Conservation (phyloP, 1,284 basidiomycete species). For the Abortiporus biennis region DNA sequence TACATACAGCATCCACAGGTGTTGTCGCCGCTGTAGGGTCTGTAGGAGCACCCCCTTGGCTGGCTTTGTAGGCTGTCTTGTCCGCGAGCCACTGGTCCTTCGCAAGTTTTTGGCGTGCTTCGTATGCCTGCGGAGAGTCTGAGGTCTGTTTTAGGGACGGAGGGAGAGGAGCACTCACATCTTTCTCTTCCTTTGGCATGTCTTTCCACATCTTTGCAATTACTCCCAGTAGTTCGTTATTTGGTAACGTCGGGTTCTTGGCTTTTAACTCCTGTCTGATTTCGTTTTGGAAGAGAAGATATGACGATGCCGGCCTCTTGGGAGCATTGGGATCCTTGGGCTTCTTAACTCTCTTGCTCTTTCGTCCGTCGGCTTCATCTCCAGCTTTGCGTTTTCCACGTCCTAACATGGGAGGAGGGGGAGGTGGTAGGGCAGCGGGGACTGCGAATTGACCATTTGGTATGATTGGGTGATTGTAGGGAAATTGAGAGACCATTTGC, state of each 20-base stretch:
- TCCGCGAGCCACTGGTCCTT: slow-evolving; percentile 30
- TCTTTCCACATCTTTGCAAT: slow-evolving; percentile 74
- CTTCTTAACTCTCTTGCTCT: slow-evolving; percentile 43
- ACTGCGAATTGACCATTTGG: slow-evolving; percentile 21
- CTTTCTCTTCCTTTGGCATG: slow-evolving; percentile 65
- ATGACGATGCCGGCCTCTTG: slow-evolving; percentile 91
- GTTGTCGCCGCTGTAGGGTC: slow-evolving; percentile 3
- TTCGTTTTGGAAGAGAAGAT: slow-evolving; percentile 94
- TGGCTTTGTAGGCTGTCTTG: slow-evolving; percentile 26
- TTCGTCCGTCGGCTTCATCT: slow-evolving; percentile 38
- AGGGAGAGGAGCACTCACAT: slow-evolving; percentile 40
- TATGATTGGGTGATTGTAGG: slow-evolving; percentile 14
- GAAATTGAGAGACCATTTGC: slow-evolving; percentile 19
- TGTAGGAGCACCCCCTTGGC: background rate
- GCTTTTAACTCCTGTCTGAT: slow-evolving; percentile 71
- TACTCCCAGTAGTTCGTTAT: slow-evolving; percentile 68
- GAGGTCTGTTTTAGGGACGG: slow-evolving; percentile 1
- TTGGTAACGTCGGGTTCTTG: slow-evolving; percentile 57
- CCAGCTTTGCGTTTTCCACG: slow-evolving; percentile 46
- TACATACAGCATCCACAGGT: slow-evolving; percentile 4
- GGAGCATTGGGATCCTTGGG: slow-evolving; percentile 89
- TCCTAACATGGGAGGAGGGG: slow-evolving; percentile 24
- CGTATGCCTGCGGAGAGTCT: slow-evolving; percentile 26
- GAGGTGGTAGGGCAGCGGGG: slow-evolving; percentile 10
- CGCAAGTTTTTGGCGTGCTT: slow-evolving; percentile 26